Conservation (phyloP, 2,329 filamentous ascomycete species). For the Paraphoma chrysanthemicola region DNA sequence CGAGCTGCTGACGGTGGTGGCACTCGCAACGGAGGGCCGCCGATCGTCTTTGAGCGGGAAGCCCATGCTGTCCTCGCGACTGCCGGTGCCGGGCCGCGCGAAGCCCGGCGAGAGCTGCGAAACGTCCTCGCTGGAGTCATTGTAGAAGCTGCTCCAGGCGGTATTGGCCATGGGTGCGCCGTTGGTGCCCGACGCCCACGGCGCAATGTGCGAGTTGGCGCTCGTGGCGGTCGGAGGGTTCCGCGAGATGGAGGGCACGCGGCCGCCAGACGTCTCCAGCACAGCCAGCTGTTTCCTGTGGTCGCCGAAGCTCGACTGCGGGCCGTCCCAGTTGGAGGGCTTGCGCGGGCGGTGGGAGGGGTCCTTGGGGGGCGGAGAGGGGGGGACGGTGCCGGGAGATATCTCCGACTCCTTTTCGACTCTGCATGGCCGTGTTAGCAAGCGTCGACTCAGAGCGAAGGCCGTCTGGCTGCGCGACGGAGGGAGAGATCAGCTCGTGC, state of each 20-base stretch:
- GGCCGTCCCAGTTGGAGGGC: slow-evolving; percentile 62
- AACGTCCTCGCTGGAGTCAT: slow-evolving; percentile 77
- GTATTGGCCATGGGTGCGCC: slow-evolving; percentile 52
- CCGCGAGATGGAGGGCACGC: slow-evolving; percentile 64
- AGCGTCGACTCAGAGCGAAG: slow-evolving; percentile 3
- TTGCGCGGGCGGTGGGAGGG: slow-evolving; percentile 39
- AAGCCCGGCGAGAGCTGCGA: slow-evolving; percentile 74
- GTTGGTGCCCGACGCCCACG: slow-evolving; percentile 56
- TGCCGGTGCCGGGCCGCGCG: slow-evolving; percentile 62
- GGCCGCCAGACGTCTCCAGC: slow-evolving; percentile 66
- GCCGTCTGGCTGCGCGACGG: slow-evolving; percentile 7
- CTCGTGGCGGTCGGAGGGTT: slow-evolving; percentile 63
- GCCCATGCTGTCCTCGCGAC: slow-evolving; percentile 54
- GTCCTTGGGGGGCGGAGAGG: slow-evolving; percentile 46
- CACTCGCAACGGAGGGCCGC: slow-evolving; percentile 86
- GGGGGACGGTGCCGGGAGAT: slow-evolving; percentile 47
- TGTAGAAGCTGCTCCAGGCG: slow-evolving; percentile 68
- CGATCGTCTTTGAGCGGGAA: slow-evolving; percentile 68
- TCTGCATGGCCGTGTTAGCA: slow-evolving; percentile 45
- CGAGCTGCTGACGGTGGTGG: slow-evolving; percentile 84
- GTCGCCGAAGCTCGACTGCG: slow-evolving; percentile 65
- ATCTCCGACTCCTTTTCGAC: slow-evolving; percentile 55
- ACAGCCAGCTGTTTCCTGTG: slow-evolving; percentile 76
- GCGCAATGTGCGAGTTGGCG: slow-evolving; percentile 58
- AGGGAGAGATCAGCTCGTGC: slow-evolving; percentile 6